Evolutionary conservation across 1,284 basidiomycete genomes (phyloP).

Genomic region (Sporisorium graminicola): DNA sequence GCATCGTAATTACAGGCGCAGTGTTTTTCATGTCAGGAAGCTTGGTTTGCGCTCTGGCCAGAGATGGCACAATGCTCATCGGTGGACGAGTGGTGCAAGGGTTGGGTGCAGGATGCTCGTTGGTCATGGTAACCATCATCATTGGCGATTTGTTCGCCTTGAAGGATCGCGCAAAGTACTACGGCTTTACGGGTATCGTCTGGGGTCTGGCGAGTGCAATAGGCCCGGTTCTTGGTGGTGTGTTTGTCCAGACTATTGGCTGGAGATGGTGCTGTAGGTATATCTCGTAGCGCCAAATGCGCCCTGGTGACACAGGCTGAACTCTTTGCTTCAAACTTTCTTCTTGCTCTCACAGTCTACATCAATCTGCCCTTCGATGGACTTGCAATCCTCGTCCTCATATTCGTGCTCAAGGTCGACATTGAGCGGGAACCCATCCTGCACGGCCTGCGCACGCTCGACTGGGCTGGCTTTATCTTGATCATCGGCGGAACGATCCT

Average conservation of each 20-base stretch:
- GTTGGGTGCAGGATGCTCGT: conserved; percentile 2
- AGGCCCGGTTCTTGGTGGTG: conserved; percentile 1
- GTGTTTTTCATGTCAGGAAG: conserved; percentile 4
- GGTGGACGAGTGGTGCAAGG: conserved; percentile 6
- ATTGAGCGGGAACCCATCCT: conserved; percentile 6
- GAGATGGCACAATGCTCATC: conserved; percentile 8
- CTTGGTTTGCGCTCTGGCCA: conserved; percentile 3
- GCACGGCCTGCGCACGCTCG: conserved; percentile 10
- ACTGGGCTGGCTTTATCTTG: conserved; percentile 4
- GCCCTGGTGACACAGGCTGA: too few species aligned
- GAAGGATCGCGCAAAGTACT: conserved; percentile 14
- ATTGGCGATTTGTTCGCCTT: conserved; percentile 7
- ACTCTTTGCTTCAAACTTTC: too few species aligned
- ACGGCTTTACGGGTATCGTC: conserved; percentile 11
- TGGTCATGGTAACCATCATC: conserved; percentile 15
- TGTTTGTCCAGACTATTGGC: conserved; percentile 9
- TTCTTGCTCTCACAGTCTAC: conserved; percentile 11
- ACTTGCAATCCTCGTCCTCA: conserved; percentile 6
- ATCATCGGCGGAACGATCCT: conserved; percentile 10
- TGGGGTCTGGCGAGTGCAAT: conserved; percentile 12
- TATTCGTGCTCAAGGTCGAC: conserved; percentile 13
- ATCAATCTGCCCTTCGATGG: conserved; percentile 12
- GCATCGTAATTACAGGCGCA: conserved; percentile 1
- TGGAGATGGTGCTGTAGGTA: conserved; percentile 15
- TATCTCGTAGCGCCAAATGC: too few species aligned